Conservation (phyloP, 805 yeast genomes). For the Starmera caribaea region DNA sequence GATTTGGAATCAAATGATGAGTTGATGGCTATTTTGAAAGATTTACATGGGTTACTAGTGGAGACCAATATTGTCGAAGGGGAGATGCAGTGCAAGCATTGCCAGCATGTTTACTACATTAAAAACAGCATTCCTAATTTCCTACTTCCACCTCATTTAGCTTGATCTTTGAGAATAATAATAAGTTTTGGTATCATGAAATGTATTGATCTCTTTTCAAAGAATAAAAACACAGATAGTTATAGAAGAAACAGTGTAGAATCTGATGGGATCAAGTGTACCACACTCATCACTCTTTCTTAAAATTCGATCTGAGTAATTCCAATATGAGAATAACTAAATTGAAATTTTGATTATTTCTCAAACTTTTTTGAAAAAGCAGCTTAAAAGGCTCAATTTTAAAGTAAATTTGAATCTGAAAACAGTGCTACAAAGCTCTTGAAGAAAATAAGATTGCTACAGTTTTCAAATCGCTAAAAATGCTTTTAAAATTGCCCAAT, state of each 20-base stretch:
- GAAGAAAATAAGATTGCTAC: too few relatives aligned
- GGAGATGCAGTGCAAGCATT: constrained; percentile 76
- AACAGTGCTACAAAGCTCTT: neutral
- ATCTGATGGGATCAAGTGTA: too few relatives aligned
- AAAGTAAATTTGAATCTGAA: neutral
- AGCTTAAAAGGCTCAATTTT: neutral
- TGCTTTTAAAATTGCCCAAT: too few relatives aligned
- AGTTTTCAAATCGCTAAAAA: too few relatives aligned
- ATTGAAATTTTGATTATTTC: too few relatives aligned
- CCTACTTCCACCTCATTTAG: constrained; percentile 88
- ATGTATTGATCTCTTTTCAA: neutral
- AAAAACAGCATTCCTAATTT: constrained; percentile 93
- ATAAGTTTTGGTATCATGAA: too few relatives aligned
- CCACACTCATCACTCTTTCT: too few relatives aligned
- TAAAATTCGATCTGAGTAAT: too few relatives aligned
- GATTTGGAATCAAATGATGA: constrained; percentile 21
- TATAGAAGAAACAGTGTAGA: too few relatives aligned
- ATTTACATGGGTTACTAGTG: constrained; percentile 66
- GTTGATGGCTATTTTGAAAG: constrained; percentile 45
- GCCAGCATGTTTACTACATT: constrained; percentile 81
- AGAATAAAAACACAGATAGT: neutral
- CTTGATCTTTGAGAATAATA: too few relatives aligned
- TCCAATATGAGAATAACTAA: too few relatives aligned
- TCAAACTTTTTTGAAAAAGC: neutral
- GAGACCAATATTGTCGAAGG: constrained; percentile 89